Base-by-base conservation (phyloP, 371 early-diverging fungal species). In the Ecytonucleospora hepatopenaei region DNA sequence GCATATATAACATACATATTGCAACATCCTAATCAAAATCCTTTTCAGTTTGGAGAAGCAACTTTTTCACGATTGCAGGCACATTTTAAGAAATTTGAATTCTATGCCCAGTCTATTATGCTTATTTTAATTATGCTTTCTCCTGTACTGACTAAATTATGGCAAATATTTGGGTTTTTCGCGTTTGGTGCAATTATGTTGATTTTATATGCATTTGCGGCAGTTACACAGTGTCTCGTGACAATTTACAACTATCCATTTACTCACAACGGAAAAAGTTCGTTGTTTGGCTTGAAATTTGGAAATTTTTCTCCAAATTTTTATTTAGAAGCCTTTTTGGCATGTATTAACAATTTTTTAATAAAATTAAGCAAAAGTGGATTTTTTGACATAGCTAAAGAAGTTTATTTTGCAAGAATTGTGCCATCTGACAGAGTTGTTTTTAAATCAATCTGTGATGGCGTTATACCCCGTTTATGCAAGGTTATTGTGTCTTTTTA, bases 311-410 rank as follows among this genome's bases (percentile, higher is more conserved):
- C 4, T 4, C 53, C 15, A 4, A 21, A 8, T 26, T 51, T 51
- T 5, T 24, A 21, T 26, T 21, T 26, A 51, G 70, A 70, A 34
- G 61, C 62, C 27, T 32, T 40, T 21, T n/a, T 59, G 21, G 65
- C 33, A 3, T 3, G 53, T 19, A 23, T 65, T 23, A 28, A 34
- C 4, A 35, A 23, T 54, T 40, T 49, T 23, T 53, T 30, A 30
- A 31, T 63, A 5, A 80, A 77, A 59, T 63, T 77, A 24, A 49
- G 62, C 17, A 80, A 80, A 63, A 76, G 75, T 68, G 72, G 68
- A n/a, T 55, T 67, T 2, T 75, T 73, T 71, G 80, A 80, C 65
- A 62, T 77, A n/a, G 59, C 67, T 21, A 80, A 77, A 59, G 80
- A 80, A 61, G 65, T 68, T n/a, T 46, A 77, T 4, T 62, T 68